phyloP scores from a whole-genome alignment of 2,329 filamentous ascomycete genomes.

The Tothia fuscella region DNA sequence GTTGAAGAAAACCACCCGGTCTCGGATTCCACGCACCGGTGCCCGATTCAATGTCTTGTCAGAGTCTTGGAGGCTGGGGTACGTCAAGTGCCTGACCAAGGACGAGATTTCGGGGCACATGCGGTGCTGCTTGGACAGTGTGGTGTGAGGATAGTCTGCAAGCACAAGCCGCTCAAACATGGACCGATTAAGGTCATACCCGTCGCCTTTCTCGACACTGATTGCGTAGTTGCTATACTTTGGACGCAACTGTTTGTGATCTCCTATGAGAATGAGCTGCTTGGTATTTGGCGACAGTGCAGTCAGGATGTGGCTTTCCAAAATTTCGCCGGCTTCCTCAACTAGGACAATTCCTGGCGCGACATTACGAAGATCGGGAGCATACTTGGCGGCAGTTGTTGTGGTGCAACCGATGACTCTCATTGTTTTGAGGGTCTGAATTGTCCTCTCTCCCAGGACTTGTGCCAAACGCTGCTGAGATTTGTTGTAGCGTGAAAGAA shows the following conservation, averaged over 20 bases:
- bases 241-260: slow-evolving; percentile 60
- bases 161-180: slow-evolving; percentile 57
- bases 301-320: slow-evolving; percentile 55
- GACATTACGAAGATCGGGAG: slow-evolving; percentile 40
- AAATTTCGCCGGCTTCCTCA: slow-evolving; percentile 63
- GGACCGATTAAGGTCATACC: slow-evolving; percentile 55
- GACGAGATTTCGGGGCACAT: slow-evolving; percentile 57
- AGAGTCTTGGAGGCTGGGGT: slow-evolving; percentile 48
- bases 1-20: slow-evolving; percentile 54
- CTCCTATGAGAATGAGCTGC: slow-evolving; percentile 59
- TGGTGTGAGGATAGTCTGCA: slow-evolving; percentile 40
- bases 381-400: slow-evolving; percentile 54
- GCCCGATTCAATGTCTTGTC: slow-evolving; percentile 36
- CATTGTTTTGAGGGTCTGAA: slow-evolving; percentile 35
- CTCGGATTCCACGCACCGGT: slow-evolving; percentile 43
- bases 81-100: slow-evolving; percentile 46
- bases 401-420: slow-evolving; percentile 60
- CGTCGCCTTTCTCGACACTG: slow-evolving; percentile 50
- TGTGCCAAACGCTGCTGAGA: slow-evolving; percentile 28
- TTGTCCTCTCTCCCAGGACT: slow-evolving; percentile 18
- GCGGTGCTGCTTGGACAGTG: slow-evolving; percentile 51
- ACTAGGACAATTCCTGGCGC: slow-evolving; percentile 50
- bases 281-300: slow-evolving; percentile 44
- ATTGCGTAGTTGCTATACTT: slow-evolving; percentile 51
- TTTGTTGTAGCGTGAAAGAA: slow-evolving; percentile 31